Evolutionary conservation across 2,329 filamentous ascomycete species (phyloP).

Genomic region (Aspergillus terreus): DNA sequence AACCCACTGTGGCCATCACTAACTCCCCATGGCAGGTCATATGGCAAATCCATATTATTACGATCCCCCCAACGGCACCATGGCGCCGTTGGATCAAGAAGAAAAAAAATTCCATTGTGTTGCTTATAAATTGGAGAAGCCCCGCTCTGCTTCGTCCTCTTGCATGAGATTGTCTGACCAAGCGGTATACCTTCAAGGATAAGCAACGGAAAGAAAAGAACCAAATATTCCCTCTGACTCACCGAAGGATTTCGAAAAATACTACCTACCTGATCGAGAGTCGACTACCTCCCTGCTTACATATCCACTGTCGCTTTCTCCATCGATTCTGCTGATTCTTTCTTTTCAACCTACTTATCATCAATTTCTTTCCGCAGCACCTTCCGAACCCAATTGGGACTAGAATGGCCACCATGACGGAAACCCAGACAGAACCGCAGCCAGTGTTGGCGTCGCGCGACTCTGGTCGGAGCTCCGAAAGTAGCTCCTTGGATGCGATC

Average conservation of each 20-base stretch:
- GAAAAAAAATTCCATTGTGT: constrained; percentile 7
- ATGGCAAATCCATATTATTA: constrained; percentile 19
- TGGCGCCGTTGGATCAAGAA: constrained; percentile 5
- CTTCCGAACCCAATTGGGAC: not conserved
- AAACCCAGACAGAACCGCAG: constrained; percentile 18
- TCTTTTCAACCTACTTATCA: not conserved
- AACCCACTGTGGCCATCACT: constrained; percentile 16
- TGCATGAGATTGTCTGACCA: not conserved
- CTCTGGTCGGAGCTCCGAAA: constrained; percentile 25
- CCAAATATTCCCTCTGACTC: no score
- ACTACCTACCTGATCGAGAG: no score
- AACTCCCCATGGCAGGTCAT: constrained; percentile 20
- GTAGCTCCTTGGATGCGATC: constrained; percentile 24
- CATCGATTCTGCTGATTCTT: not conserved
- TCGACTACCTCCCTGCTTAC: no score
- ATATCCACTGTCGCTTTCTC: no score
- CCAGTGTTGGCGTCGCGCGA: constrained; percentile 19
- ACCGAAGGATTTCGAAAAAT: no score
- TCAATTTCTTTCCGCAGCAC: not conserved
- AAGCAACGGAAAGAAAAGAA: not conserved
- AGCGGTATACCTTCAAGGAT: not conserved
- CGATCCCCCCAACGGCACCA: constrained; percentile 11
- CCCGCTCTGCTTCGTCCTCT: constrained; percentile 9
- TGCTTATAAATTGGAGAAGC: constrained; percentile 18
- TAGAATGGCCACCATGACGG: constrained; percentile 12